Conservation (phyloP, 2,329 filamentous ascomycete genomes). For the Neonectria ditissima region DNA sequence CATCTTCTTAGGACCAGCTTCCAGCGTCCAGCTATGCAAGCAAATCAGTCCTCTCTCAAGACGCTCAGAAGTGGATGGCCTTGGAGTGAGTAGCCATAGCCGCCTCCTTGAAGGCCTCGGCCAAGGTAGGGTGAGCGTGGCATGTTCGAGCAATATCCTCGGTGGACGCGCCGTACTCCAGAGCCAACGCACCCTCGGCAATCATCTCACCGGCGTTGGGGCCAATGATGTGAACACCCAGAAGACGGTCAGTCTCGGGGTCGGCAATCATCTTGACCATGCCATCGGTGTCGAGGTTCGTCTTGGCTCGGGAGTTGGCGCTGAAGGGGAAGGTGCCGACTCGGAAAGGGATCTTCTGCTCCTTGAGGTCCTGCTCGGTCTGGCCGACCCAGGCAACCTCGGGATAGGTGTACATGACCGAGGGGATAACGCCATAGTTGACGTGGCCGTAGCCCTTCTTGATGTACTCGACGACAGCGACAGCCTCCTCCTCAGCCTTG, state of each 20-base stretch:
- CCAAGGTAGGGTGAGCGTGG: conserved; percentile 95
- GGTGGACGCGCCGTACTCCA: conserved; percentile 95
- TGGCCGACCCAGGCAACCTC: conserved; percentile 99
- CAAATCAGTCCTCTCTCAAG: conserved; percentile 16
- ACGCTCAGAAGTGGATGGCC: conserved; percentile 88
- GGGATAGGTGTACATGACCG: conserved; percentile 99
- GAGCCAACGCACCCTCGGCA: conserved; percentile 91
- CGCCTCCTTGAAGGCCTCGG: conserved; percentile 99
- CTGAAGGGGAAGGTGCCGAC: conserved; percentile 96
- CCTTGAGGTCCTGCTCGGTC: conserved; percentile 96
- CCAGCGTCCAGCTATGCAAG: conserved; percentile 27
- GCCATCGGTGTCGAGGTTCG: conserved; percentile 95
- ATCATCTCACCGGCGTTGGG: conserved; percentile 99
- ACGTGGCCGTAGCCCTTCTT: conserved; percentile 98
- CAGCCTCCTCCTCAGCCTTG: conserved; percentile 98
- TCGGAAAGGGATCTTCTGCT: conserved; percentile 89
- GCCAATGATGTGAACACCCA: conserved; percentile 97
- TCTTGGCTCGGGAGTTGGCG: conserved; percentile 98
- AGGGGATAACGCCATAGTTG: conserved; percentile 98
- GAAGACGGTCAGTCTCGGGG: conserved; percentile 93
- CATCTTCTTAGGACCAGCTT: conserved; percentile 5
- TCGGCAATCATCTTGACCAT: conserved; percentile 98
- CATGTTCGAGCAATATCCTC: conserved; percentile 96
- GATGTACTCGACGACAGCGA: conserved; percentile 96
- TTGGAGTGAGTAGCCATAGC: conserved; percentile 97